Percentiles rank a stretch among this genome's conserved stretches.
Evolutionary conservation across 192 early-diverging fungal genomes (phyloP).

Genomic region (Umbelopsis ramanniana): DNA sequence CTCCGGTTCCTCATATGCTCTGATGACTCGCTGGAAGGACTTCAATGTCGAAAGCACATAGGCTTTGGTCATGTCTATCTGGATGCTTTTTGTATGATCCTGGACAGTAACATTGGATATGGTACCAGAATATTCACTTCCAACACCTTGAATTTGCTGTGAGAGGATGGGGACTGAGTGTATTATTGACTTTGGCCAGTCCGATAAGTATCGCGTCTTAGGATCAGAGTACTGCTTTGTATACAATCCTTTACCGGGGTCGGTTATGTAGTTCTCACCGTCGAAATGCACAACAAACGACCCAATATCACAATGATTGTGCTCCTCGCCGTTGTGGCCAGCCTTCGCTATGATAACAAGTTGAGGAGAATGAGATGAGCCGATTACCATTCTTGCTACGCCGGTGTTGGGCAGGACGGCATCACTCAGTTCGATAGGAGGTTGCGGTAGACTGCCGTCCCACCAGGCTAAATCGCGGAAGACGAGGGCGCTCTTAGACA

Average conservation of each 20-base stretch:
- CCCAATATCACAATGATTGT: conserved; percentile 13
- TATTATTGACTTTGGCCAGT: not conserved
- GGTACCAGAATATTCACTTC: not conserved
- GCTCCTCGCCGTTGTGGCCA: conserved; percentile 7
- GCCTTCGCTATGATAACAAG: conserved; percentile 5
- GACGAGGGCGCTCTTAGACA: not conserved
- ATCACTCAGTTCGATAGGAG: not conserved
- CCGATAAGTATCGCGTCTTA: not conserved
- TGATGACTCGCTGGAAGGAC: not conserved
- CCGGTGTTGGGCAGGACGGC: not conserved
- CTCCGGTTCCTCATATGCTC: not conserved
- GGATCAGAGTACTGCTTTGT: conserved; percentile 15
- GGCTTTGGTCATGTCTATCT: not conserved
- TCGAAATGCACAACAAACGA: not conserved
- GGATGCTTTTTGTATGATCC: not conserved
- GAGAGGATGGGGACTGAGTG: not conserved
- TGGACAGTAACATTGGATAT: not conserved
- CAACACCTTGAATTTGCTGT: not conserved
- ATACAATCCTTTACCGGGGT: conserved; percentile 9
- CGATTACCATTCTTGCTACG: not conserved
- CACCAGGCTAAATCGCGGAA: conserved; percentile 11
- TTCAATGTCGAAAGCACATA: not conserved
- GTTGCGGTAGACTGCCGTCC: not conserved
- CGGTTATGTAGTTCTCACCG: not conserved
- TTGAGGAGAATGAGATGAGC: not conserved